Conservation (phyloP, 2,329 filamentous ascomycete genomes). For the Talaromyces atroroseus region DNA sequence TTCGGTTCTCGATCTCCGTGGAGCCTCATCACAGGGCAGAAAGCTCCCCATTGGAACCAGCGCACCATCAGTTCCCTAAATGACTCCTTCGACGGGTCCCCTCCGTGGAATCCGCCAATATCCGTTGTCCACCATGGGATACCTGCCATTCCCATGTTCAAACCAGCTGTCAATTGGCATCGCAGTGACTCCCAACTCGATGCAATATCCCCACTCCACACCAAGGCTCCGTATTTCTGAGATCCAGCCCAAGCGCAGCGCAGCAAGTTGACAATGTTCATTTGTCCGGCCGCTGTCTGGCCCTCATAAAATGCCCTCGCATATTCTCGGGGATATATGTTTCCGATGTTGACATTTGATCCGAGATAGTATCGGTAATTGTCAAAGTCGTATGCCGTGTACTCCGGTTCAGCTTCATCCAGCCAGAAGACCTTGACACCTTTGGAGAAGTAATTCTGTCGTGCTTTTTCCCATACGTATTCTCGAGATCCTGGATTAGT, state of each 20-base stretch:
- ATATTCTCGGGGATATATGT: constrained; percentile 57
- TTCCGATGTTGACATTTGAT: constrained; percentile 52
- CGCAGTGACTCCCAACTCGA: constrained; percentile 57
- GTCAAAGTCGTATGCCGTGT: constrained; percentile 60
- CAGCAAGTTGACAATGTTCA: constrained; percentile 55
- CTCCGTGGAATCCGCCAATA: constrained; percentile 65
- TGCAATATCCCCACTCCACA: constrained; percentile 64
- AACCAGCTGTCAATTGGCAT: constrained; percentile 57
- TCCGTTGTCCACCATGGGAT: constrained; percentile 67
- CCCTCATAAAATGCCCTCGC: constrained; percentile 58
- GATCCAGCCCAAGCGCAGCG: constrained; percentile 55
- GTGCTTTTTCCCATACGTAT: constrained; percentile 57
- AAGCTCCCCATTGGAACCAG: constrained; percentile 66
- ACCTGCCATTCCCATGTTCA: constrained; percentile 61
- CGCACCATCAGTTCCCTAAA: constrained; percentile 61
- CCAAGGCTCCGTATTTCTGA: constrained; percentile 59
- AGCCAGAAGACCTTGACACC: constrained; percentile 64
- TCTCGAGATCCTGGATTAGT: constrained; percentile 56
- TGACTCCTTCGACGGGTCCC: constrained; percentile 48
- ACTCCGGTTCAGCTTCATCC: constrained; percentile 65
- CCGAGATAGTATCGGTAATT: constrained; percentile 58
- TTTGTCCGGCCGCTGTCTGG: constrained; percentile 47
- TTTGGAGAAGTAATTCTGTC: constrained; percentile 56
- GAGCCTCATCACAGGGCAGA: constrained; percentile 62
- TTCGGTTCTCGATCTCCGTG: constrained; percentile 62